These are phyloP conservation scores for Plasmodium ovale DNA, from an alignment of 169 alveolate species.

Conservation along the genomic window DNA sequence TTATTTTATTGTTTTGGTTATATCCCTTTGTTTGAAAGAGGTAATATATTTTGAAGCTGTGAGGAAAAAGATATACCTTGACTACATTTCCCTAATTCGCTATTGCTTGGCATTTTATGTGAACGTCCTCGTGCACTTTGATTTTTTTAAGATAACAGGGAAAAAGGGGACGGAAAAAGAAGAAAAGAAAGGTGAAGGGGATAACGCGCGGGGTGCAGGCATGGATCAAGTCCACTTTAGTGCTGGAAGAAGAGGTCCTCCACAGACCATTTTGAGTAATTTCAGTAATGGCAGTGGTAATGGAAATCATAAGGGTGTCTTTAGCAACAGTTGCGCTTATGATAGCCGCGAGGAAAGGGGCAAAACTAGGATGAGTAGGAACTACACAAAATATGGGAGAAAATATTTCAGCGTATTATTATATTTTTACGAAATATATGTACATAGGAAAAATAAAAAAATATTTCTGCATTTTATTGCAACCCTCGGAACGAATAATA, in stretches of 20 bases:
- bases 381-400: slow-evolving; percentile 13
- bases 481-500: background rate
- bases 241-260: no score
- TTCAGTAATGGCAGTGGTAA: background rate
- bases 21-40: slow-evolving; percentile 21
- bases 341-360: background rate
- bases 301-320: background rate
- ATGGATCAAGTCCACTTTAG: no score
- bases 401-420: slow-evolving; percentile 40
- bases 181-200: background rate
- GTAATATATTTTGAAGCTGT: slow-evolving; percentile 1
- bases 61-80: slow-evolving; percentile 22
- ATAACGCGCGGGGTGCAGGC: background rate
- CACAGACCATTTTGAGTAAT: no score
- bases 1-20: slow-evolving; percentile 27
- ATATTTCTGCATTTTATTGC: slow-evolving; percentile 1
- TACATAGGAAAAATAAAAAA: slow-evolving; percentile 28
- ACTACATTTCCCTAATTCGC: background rate
- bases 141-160: slow-evolving; percentile 23
- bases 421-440: slow-evolving; percentile 43
- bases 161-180: background rate
- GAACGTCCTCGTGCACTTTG: background rate
- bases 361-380: background rate
- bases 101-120: slow-evolving; percentile 29
- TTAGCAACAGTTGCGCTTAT: background rate